These are phyloP conservation scores for Phylloporus arenicola DNA, from an alignment of 768 basidiomycete species.

Conservation along the genomic window DNA sequence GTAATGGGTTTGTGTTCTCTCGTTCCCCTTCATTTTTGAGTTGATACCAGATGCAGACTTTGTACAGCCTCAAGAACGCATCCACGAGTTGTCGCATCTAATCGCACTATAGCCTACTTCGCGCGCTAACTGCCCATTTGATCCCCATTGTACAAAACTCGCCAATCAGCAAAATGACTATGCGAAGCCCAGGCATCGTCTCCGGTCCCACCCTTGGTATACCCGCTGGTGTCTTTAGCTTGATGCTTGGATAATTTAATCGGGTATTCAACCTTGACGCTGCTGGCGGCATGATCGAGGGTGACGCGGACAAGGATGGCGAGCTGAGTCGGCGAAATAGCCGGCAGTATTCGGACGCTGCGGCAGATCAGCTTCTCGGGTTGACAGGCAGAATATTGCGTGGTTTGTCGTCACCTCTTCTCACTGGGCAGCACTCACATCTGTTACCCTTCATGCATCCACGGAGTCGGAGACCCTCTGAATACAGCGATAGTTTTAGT, in stretches of 20 bases:
- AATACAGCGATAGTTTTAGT: slow-evolving; percentile 69
- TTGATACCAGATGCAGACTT: slow-evolving; percentile 55
- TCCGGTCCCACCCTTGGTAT: slow-evolving; percentile 97
- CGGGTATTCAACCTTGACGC: slow-evolving; percentile 82
- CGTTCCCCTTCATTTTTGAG: slow-evolving; percentile 1
- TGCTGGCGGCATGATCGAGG: slow-evolving; percentile 21
- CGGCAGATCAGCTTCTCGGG: slow-evolving; percentile 79
- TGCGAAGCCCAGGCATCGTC: slow-evolving; percentile 97
- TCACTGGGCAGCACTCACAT: slow-evolving; percentile 2
- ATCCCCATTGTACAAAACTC: slow-evolving; percentile 93
- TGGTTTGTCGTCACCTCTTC: slow-evolving; percentile 41
- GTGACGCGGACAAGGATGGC: slow-evolving; percentile 25
- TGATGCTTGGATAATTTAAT: slow-evolving; percentile 92
- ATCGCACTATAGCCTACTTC: slow-evolving; percentile 88
- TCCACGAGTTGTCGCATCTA: slow-evolving; percentile 78
- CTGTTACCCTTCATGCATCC: slow-evolving; percentile 27
- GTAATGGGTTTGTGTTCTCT: slow-evolving; percentile 74
- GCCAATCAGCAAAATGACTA: slow-evolving; percentile 91
- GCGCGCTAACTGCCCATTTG: slow-evolving; percentile 90
- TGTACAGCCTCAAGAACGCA: slow-evolving; percentile 80
- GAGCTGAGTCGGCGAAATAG: slow-evolving; percentile 69
- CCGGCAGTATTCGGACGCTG: slow-evolving; percentile 75
- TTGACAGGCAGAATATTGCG: slow-evolving; percentile 61
- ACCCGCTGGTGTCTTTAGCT: slow-evolving; percentile 93
- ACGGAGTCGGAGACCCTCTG: slow-evolving; percentile 64